Conservation (phyloP, 306 rosid species). For the Clitoria ternatea region DNA sequence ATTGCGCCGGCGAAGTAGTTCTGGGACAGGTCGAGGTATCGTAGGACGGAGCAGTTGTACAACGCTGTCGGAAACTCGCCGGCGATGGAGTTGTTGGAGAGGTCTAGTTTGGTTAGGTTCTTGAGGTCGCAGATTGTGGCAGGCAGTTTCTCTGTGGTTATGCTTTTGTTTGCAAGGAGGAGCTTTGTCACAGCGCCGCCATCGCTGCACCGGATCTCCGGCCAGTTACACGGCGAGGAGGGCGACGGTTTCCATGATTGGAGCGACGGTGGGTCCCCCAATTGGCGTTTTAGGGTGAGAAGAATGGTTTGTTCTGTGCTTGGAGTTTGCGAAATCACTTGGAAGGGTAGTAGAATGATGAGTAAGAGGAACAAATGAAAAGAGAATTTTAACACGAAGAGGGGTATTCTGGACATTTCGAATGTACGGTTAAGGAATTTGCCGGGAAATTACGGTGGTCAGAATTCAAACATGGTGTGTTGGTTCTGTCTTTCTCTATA, state of each 20-base stretch:
- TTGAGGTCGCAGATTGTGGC: conserved; percentile 50
- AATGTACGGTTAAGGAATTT: neutral
- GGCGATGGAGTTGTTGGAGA: conserved; percentile 54
- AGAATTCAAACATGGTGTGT: conserved; percentile 29
- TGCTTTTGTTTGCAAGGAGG: conserved; percentile 28
- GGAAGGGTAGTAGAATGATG: conserved; percentile 26
- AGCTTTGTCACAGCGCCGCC: conserved; percentile 42
- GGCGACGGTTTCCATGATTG: conserved; percentile 55
- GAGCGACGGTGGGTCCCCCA: conserved; percentile 59
- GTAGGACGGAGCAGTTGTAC: conserved; percentile 69
- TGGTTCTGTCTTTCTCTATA: neutral
- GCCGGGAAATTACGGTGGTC: conserved; percentile 45
- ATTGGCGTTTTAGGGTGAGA: conserved; percentile 46
- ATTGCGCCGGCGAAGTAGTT: conserved; percentile 55
- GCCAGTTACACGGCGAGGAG: conserved; percentile 70
- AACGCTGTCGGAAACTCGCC: conserved; percentile 61
- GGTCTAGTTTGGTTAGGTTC: conserved; percentile 42
- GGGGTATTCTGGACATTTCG: conserved; percentile 37
- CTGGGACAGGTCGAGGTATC: conserved; percentile 51
- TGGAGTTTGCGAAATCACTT: conserved; percentile 42
- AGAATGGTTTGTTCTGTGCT: conserved; percentile 41
- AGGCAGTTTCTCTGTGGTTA: conserved; percentile 39
- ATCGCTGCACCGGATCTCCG: conserved; percentile 43
- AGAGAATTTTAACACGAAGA: neutral
- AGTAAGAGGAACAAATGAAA: conserved; percentile 27